Evolutionary conservation across 2,329 filamentous ascomycete genomes (phyloP), one percentile per base, ranked within the genome.

Genomic region (Calonectria pteridis): DNA sequence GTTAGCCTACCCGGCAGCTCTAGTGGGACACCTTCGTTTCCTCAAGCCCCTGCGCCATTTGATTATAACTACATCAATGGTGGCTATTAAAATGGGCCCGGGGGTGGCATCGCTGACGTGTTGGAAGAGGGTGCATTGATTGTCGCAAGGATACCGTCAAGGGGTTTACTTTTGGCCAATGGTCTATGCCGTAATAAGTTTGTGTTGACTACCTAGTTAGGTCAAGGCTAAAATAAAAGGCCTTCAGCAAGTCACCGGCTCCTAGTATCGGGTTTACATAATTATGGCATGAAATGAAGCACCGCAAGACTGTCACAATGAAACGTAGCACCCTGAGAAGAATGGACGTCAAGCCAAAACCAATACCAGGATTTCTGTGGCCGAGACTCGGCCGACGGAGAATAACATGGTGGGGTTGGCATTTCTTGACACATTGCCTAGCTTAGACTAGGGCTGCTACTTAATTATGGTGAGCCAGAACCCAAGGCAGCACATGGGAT

Each of bases 371-470:
- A 29, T 40, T 35, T 51, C 31, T 23, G 43, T 31, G 29, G 55
- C 55, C 23, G 49, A 63, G 33, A 37, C 16, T 33, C 20, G 40
- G 28, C 40, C 13, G 51, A 37, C 16, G 43, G n/a, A 50, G 37
- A 62, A 62, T 26, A 40, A 26, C 50, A 67, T 62, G 53, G 53
- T 11, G 23, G 43, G 37, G 29, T 29, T 28, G 31, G 18, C 16
- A 35, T 26, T 50, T 37, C 31, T 63, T 69, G 43, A 62, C 31
- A 26, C 23, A 51, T 49, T 63, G 43, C 67, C 67, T 63, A 51
- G 40, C 55, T 63, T 63, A 69, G 55, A 69, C 66, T 69, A 50
- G 53, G 40, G 66, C 40, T 50, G 18, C 40, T 51, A 31, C 33
- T 50, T 49, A 40, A 62, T 62, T 62, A 62, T 62, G 23, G 23